phyloP scores from a whole-genome alignment of 2,329 filamentous ascomycete genomes.

The Exutisphaerella laricina region DNA sequence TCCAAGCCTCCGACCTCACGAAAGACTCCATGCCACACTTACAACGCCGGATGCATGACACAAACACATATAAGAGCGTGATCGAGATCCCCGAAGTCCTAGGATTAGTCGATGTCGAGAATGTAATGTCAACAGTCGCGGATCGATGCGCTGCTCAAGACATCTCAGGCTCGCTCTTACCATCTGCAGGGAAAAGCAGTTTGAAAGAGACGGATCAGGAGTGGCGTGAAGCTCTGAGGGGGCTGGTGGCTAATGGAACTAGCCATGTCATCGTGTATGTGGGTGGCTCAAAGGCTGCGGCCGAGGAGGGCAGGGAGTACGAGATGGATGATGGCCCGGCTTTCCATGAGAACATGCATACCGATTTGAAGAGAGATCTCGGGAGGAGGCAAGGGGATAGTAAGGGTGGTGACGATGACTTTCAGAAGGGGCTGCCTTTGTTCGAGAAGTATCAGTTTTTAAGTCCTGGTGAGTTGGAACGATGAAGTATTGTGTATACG shows the following conservation, averaged over 20 bases:
- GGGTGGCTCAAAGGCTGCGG: constrained; percentile 4
- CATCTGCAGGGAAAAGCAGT: background rate
- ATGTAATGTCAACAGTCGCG: constrained; percentile 7
- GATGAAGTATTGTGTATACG: background rate
- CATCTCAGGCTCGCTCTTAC: background rate
- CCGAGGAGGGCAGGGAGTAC: constrained; percentile 44
- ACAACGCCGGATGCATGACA: constrained; percentile 47
- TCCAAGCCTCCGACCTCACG: constrained; percentile 64
- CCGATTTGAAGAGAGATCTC: constrained; percentile 67
- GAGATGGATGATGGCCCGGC: constrained; percentile 55
- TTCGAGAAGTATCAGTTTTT: constrained; percentile 97
- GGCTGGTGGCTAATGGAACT: constrained; percentile 8
- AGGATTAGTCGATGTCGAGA: constrained; percentile 40
- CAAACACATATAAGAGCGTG: constrained; percentile 20
- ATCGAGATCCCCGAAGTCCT: constrained; percentile 50
- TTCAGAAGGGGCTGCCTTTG: constrained; percentile 47
- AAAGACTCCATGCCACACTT: constrained; percentile 43
- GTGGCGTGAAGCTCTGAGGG: background rate
- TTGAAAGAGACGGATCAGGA: background rate
- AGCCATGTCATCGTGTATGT: constrained; percentile 16
- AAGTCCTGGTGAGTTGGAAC: constrained; percentile 62
- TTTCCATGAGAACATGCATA: constrained; percentile 58
- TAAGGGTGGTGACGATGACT: constrained; percentile 16
- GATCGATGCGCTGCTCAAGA: background rate
- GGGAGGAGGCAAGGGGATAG: constrained; percentile 35